Evolutionary conservation across 495 filamentous ascomycete genomes (phyloP), one percentile per base, ranked within the genome.

Genomic region (Ascobolus immersus): DNA sequence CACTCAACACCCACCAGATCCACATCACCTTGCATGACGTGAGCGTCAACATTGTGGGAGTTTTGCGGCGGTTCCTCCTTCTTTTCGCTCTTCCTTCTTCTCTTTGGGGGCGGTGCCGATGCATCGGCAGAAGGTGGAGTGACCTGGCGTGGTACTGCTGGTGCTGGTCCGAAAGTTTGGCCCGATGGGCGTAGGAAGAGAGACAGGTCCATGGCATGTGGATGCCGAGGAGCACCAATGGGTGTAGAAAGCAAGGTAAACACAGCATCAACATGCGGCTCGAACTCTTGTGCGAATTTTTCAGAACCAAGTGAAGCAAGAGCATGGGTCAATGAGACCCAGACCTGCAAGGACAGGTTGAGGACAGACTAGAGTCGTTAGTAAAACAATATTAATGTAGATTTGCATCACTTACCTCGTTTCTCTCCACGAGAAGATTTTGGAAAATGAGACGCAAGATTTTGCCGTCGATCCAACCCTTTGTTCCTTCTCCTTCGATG

Each of bases 151-250:
- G 57, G 52, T 7, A 55, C 49, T 4, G 55, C 46, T 4, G 62
- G 56, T 5, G 56, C 47, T 10, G 59, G 40, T 6, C 55, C 42
- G 35, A 42, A 26, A 2, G 70, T 69, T 18, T 78, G 62, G 7
- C 89, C 86, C n/a, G 86, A 96, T 4, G 86, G 86, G 39, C 81
- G 81, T 45, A 89, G 73, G 54, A 96, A 91, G 10, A 91, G 63
- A 7, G 65, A 64, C 5, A 69, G 64, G 47, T 92, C 77, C 75
- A 94, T 91, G 4, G 84, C 70, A 24, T 91, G 68, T 4, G 82
- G 79, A 50, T 86, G 69, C 2, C 79, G 71, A 22, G 78, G 71
- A 21, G 90, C 77, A 41, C 86, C 86, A 48, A 94, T 81, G 10
- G 86, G 81, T 41, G 82, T 77, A 27, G 93, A 57, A 2, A 77